phyloP scores from a whole-genome alignment of 2,329 filamentous ascomycete genomes.

The Neophaeococcomyces mojaviensis region DNA sequence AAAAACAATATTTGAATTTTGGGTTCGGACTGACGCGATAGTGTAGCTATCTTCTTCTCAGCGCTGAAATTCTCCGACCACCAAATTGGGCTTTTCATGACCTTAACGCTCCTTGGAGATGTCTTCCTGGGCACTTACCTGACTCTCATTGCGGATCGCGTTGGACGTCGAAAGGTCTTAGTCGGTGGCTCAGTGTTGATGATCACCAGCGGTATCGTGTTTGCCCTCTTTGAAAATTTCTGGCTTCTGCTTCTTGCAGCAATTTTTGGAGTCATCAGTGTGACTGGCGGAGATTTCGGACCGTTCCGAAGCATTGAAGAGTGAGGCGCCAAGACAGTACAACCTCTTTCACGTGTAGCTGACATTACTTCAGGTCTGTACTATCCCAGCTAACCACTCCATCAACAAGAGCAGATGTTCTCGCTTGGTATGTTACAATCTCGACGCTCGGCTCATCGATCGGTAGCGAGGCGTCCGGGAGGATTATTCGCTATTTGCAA shows the following conservation, averaged over 20 bases:
- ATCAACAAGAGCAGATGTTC: conserved; percentile 20
- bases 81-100: conserved; percentile 58
- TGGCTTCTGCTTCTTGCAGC: conserved; percentile 53
- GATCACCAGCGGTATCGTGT: conserved; percentile 48
- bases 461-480: conserved; percentile 47
- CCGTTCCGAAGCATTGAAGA: conserved; percentile 58
- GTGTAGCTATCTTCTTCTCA: conserved; percentile 51
- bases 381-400: conserved; percentile 27
- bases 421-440: conserved; percentile 39
- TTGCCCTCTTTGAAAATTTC: conserved; percentile 47
- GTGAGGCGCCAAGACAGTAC: conserved; percentile 23
- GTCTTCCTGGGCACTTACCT: conserved; percentile 52
- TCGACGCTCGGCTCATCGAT: conserved; percentile 49
- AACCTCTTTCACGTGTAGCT: not conserved
- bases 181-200: conserved; percentile 49
- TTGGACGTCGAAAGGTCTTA: conserved; percentile 50
- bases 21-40: conserved; percentile 25
- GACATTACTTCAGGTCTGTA: conserved; percentile 34
- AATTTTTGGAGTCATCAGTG: conserved; percentile 55
- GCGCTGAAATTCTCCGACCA: conserved; percentile 45
- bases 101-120: conserved; percentile 55
- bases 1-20: too few species aligned
- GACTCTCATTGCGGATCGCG: conserved; percentile 50
- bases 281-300: conserved; percentile 57
- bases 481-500: conserved; percentile 43